Evolutionary conservation across 23 red algal species (phyloP).

Genomic region (Agarophyton chilense): DNA sequence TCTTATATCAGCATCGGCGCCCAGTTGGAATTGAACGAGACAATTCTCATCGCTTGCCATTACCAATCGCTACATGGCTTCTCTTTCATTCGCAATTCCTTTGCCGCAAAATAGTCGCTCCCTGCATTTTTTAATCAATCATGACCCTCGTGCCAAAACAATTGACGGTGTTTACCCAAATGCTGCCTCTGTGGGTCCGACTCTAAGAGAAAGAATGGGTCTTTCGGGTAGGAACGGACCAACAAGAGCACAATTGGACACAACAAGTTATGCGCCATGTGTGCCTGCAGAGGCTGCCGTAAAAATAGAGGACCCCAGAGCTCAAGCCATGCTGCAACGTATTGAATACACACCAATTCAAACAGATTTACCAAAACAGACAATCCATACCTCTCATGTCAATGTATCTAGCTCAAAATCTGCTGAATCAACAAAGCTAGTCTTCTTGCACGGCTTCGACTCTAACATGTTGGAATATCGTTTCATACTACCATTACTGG

Average conservation of each 20-base stretch:
- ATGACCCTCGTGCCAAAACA: neutral
- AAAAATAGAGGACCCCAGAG: constrained; percentile 8
- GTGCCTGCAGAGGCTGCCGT: constrained; percentile 29
- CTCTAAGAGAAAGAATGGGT: neutral
- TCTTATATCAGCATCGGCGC: too few species aligned
- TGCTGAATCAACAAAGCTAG: constrained; percentile 15
- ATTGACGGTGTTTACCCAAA: neutral
- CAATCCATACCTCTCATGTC: constrained; percentile 51
- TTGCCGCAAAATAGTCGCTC: neutral
- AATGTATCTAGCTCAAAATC: constrained; percentile 2
- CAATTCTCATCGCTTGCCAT: too few species aligned
- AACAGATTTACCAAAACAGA: constrained; percentile 16
- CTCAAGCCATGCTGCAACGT: constrained; percentile 48
- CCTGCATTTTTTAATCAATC: too few species aligned
- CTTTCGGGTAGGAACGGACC: neutral
- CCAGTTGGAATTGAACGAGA: too few species aligned
- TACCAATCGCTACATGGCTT: neutral
- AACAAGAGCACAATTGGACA: neutral
- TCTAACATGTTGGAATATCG: constrained; percentile 83
- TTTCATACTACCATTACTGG: constrained; percentile 55
- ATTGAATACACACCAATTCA: constrained; percentile 43
- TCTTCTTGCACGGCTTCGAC: constrained; percentile 89
- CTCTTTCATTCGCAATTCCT: neutral
- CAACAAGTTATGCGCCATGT: constrained; percentile 4
- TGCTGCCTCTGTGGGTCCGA: neutral